Percentiles rank a stretch among this genome's conserved stretches.
Conservation (phyloP, 441 rosid genomes). For the Croton setiger region DNA sequence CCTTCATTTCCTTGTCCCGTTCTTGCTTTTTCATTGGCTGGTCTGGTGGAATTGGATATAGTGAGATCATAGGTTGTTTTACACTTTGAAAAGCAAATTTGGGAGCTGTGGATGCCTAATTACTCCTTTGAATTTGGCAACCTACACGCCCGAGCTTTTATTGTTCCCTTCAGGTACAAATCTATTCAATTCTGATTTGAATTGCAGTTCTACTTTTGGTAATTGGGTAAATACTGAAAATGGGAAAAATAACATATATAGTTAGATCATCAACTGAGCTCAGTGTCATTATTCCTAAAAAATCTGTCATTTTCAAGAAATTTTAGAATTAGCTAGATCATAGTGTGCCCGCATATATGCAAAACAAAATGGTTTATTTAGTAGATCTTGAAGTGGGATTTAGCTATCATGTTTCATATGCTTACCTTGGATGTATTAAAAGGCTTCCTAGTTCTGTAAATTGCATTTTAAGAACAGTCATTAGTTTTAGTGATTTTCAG, state of each 20-base stretch:
- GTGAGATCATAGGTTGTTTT: slow-evolving; percentile 9
- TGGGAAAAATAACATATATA: background rate
- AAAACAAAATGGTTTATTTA: background rate
- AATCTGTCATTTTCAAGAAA: background rate
- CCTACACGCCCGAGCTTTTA: slow-evolving; percentile 1
- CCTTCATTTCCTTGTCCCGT: too few relatives aligned
- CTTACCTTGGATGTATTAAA: background rate
- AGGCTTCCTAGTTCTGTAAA: background rate
- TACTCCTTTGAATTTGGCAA: slow-evolving; percentile 13
- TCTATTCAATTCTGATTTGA: background rate
- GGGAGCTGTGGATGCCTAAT: slow-evolving; percentile 9
- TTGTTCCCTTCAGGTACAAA: slow-evolving; percentile 12
- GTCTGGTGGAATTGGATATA: slow-evolving; percentile 1
- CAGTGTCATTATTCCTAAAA: background rate
- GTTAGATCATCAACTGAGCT: background rate
- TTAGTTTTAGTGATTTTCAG: background rate
- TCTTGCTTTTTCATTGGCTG: background rate
- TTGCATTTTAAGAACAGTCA: background rate
- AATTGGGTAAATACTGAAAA: background rate
- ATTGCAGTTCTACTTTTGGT: background rate
- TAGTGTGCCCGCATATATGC: background rate
- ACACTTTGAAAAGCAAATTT: background rate
- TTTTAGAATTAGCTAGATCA: background rate
- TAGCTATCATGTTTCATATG: background rate
- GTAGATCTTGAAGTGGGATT: background rate